phyloP scores from a whole-genome alignment of 768 basidiomycete genomes.

The Tubosaeta sp. region DNA sequence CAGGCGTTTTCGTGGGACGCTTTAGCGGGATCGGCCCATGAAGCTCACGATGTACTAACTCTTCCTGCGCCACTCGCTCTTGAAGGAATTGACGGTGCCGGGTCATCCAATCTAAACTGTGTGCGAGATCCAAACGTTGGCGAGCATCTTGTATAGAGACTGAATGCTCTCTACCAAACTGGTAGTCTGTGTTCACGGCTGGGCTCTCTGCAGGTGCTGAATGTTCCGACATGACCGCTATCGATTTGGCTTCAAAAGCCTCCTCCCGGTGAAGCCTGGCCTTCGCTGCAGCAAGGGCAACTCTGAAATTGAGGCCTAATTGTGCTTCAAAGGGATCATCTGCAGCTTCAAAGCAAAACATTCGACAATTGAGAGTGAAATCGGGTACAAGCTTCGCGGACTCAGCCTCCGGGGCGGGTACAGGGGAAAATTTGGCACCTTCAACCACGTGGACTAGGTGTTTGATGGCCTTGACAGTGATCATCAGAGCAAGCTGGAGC shows the following conservation, averaged over 20 bases:
- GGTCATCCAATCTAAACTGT: constrained; percentile 69
- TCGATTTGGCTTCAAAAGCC: constrained; percentile 75
- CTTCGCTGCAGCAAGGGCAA: constrained; percentile 67
- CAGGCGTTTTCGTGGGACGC: constrained; percentile 33
- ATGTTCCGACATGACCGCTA: constrained; percentile 44
- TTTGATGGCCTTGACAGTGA: constrained; percentile 68
- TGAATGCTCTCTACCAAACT: constrained; percentile 60
- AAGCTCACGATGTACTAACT: constrained; percentile 41
- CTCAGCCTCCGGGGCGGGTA: constrained; percentile 66
- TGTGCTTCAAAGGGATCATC: constrained; percentile 83
- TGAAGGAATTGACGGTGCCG: constrained; percentile 45
- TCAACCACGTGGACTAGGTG: constrained; percentile 60
- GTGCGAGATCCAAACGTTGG: constrained; percentile 59
- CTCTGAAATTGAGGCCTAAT: constrained; percentile 68
- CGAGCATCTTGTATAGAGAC: constrained; percentile 72
- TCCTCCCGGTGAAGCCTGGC: constrained; percentile 71
- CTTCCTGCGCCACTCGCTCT: constrained; percentile 49
- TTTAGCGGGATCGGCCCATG: constrained; percentile 34
- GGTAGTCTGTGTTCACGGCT: constrained; percentile 51
- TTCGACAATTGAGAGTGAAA: constrained; percentile 53
- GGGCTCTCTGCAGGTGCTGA: constrained; percentile 28
- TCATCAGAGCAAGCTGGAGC: constrained; percentile 63
- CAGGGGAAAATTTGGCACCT: constrained; percentile 46
- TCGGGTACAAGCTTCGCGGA: constrained; percentile 67
- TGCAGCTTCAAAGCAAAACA: constrained; percentile 68